A percentile compares a stretch with the other conserved stretches of the same genome.
These are phyloP conservation scores for Garcia nutans DNA, from an alignment of 345 rosid species.

Conservation along the genomic window DNA sequence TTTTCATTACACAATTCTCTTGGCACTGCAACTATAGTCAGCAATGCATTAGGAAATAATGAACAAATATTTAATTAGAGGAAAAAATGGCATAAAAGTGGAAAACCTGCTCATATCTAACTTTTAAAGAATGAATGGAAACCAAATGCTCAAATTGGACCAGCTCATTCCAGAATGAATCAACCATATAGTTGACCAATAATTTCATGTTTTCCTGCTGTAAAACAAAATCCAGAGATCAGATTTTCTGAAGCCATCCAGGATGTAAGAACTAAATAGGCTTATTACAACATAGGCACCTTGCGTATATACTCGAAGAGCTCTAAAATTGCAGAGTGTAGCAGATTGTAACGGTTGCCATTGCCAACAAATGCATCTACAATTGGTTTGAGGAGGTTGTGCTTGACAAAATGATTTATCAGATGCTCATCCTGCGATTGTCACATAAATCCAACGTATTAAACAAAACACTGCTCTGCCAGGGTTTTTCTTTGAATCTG, in stretches of 20 bases:
- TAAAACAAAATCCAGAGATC: conserved; percentile 20
- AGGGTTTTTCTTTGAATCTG: not conserved
- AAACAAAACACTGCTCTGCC: not conserved
- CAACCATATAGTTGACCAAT: conserved; percentile 74
- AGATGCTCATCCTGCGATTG: conserved; percentile 79
- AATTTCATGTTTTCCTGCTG: conserved; percentile 76
- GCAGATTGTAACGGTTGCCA: conserved; percentile 86
- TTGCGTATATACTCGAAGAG: conserved; percentile 89
- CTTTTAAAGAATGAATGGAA: conserved; percentile 61
- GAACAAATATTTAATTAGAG: conserved; percentile 12
- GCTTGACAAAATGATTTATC: conserved; percentile 75
- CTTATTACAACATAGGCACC: conserved; percentile 39
- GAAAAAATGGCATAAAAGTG: not conserved
- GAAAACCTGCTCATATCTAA: conserved; percentile 78
- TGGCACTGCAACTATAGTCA: conserved; percentile 58
- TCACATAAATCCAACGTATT: conserved; percentile 11
- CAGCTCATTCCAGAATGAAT: conserved; percentile 79
- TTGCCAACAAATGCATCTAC: conserved; percentile 82
- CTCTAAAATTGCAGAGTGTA: conserved; percentile 88
- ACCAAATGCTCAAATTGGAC: conserved; percentile 56
- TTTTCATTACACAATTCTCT: conserved; percentile 63
- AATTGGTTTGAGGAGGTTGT: conserved; percentile 79
- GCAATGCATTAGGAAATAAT: conserved; percentile 7
- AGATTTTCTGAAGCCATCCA: conserved; percentile 16
- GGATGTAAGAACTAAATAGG: conserved; percentile 15